Evolutionary conservation across 495 filamentous ascomycete species (phyloP).

Genomic region (Penicillium paxilli): DNA sequence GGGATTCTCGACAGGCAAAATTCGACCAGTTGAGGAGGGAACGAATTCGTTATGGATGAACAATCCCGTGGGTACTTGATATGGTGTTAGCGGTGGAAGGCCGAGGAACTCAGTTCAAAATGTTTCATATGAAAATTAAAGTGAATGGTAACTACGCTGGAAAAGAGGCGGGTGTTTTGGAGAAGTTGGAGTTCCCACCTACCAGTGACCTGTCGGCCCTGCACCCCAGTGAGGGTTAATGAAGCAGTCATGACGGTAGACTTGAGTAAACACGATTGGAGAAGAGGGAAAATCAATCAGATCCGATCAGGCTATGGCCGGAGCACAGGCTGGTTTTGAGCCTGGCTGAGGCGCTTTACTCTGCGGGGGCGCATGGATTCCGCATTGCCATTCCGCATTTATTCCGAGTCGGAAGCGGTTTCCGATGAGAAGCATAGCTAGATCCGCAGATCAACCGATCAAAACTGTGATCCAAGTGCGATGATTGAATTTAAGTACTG

Average conservation of each 20-base stretch:
- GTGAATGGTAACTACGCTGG: no score
- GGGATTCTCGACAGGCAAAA: conserved; percentile 25
- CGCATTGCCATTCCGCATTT: not conserved
- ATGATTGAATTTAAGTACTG: no score
- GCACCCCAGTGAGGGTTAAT: conserved; percentile 14
- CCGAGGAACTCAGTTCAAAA: no score
- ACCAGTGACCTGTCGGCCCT: conserved; percentile 22
- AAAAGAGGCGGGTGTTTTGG: no score
- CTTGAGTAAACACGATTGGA: not conserved
- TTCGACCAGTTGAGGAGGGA: conserved; percentile 15
- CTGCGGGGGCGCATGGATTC: not conserved
- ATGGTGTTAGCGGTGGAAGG: not conserved
- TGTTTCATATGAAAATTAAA: no score
- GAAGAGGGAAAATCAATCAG: not conserved
- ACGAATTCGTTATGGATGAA: conserved; percentile 44
- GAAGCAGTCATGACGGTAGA: conserved; percentile 5
- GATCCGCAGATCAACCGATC: no score
- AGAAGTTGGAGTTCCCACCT: not conserved
- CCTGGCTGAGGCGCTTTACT: not conserved
- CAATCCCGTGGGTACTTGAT: conserved; percentile 28
- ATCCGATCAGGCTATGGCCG: not conserved
- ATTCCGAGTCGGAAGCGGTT: not conserved
- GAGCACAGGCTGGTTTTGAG: not conserved
- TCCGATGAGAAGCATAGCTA: not conserved
- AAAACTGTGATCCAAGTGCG: no score